Evolutionary conservation across 2,329 filamentous ascomycete species (phyloP), one percentile per base, ranked within the genome.

Genomic region (Aspergillus pseudoterreus): DNA sequence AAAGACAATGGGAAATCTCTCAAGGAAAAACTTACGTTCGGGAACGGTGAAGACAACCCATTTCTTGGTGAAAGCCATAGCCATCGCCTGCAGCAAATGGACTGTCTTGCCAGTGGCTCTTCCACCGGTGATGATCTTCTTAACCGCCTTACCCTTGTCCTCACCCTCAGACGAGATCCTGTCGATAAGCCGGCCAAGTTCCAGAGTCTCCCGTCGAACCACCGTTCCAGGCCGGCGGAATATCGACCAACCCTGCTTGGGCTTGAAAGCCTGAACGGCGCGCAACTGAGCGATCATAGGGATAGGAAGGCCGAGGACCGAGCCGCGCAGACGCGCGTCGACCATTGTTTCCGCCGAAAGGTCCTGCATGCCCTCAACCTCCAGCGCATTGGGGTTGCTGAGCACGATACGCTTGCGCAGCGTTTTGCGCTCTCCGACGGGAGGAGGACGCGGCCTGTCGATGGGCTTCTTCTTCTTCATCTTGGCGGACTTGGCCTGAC

Each of bases 41-140:
- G 94, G 92, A 47, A 97, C 80, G 65, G 89, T 87, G 52, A 99
- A 80, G 43, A 97, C 91, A 42, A 96, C 79, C 90, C 92, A 97
- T 24, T 87, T 81, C 69, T 90, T 90, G 64, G 92, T 69, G 59
- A 92, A 85, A 1, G 84, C 92, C 71, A 92, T 86, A 15, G 87
- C 78, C 81, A 95, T 83, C 36, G 87, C 88, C 74, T 97, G 92
- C 43, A 96, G 77, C 63, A 95, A 71, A 63, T 95, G 74, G 61
- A 94, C 83, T 68, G 88, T 96, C 82, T 97, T 99, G 33, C 94
- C 94, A 12, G 86, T 83, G 39, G 85, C 81, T 66, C 81, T 85
- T 49, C 83, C 81, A 3, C 94, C 94, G 42, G 82, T 85, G 45
- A 96, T 57, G 27, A 96, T 81, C 62, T 84, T 77, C 63, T 85